Evolutionary conservation across 257 asterid species (phyloP), one percentile per base, ranked within the genome.

Genomic region (Solanum sparsipilum): DNA sequence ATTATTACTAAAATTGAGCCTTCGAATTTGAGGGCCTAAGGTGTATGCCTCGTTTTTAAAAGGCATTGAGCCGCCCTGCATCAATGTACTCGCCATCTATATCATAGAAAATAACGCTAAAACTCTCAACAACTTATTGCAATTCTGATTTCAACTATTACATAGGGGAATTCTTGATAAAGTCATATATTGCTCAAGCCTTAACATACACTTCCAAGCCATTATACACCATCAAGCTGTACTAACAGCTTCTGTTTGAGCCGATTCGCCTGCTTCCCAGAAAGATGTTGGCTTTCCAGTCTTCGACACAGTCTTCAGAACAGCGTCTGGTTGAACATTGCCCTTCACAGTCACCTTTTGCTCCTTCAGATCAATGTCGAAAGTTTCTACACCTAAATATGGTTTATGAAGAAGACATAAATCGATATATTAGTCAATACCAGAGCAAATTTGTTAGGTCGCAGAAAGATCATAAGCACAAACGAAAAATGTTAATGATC

Each of bases 331-430:
- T 91, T 93, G 90, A 82, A 96, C 95, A 81, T 92, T 94, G 85
- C 98, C 98, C 88, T 90, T 94, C 88, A 96, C 98, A 0, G 99
- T 95, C 95, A 95, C 98, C 88, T 96, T 96, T 87, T 96, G 99
- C 93, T 93, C 92, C 93, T 96, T 91, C 35, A 94, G n/a, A 93
- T 96, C 92, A 87, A 96, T 93, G 90, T 95, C 98, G 84, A 90
- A 96, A 44, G 96, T 91, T 70, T 95, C 98, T 36, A 96, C 98
- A 39, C 99, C 98, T 96, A 89, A 65, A 52, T 18, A 71, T 3
- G 4, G 34, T 60, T 79, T 29, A 44, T 18, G 2, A 44, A 84
- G 74, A 21, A 31, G 58, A 48, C 41, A 46, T 16, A 4, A 67
- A 23, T 63, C 3, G 10, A 65, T 35, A 2, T 63, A 68, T 36